Base-by-base conservation (phyloP, 106 monocot genomes). In the Xerophyta viscosa region DNA sequence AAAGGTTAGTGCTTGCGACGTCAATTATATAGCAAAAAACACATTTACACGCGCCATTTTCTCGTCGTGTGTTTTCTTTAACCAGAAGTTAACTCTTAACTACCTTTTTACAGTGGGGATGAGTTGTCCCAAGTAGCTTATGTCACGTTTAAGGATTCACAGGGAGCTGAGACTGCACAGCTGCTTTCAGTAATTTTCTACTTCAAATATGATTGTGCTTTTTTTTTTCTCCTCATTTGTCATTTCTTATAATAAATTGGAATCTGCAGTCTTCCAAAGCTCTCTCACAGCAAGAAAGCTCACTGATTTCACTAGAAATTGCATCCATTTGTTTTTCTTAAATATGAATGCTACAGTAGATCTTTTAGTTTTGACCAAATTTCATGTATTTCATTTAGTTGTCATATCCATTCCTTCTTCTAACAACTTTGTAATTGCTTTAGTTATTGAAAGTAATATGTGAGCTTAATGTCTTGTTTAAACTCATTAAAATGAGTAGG, bases 121-220 rank as follows among this genome's bases (percentile, higher is more conserved):
- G 72, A 72, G 53, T 72, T 41, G 65, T 72, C 72, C 36, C 58
- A 54, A 37, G 53, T 59, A 46, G 72, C 65, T 11, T 65, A 58
- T 65, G 65, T 72, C 27, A 72, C 72, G 20, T 72, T 72, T 31
- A 72, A 60, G 54, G 72, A 72, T 65, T 45, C 58, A 31, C 72
- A 72, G 26, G 72, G 72, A 53, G 72, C 72, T 52, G 72, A 72
- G 15, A 72, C 72, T 27, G 64, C 72, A 21, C 44, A 65, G 1
- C 72, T 72, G 31, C 53, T 72, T 19, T 72, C 72, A 51, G 73
- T 74, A 29, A 31, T 36, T 57, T 24, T 14, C 25, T 4, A 11
- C 26, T 36, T 15, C 17, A 43, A 24, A 26, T 3, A 43, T 27
- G 3, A 18, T 19, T 26, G 11, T 27, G 52, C 0, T 26, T 24